Base-by-base conservation (phyloP, 176 grass and related monocot genomes). In the Areca catechu region DNA sequence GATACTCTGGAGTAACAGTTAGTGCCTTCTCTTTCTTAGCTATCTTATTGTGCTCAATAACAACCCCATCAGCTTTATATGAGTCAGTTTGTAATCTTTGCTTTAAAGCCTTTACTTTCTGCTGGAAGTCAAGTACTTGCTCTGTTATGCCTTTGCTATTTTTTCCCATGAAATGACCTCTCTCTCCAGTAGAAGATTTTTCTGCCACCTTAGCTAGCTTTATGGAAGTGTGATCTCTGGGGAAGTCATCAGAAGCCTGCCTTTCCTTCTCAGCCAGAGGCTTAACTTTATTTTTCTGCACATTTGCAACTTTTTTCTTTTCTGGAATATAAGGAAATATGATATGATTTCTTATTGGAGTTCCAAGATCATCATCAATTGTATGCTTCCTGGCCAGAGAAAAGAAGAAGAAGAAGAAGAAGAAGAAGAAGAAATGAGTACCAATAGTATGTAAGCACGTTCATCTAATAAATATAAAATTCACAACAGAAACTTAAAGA, bases 291-390 rank as follows among this genome's bases (percentile, higher is more conserved):
- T 75, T 76, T 67, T 74, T 70, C 16, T 62, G 22, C 56, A 62
- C 14, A 49, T 68, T 27, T 65, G 15, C 49, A 20, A 62, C 4
- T 62, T 24, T 80, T 60, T 69, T 67, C 25, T 30, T 64, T 37
- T 61, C 57, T 27, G 66, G 54, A 62, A 14, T 71, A 61, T 61
- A 29, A 65, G 83, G 92, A 88, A 98, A 98, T 61, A 71, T 73
- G 47, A 85, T 72, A 79, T 89, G 86, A 73, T 81, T 63, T 54
- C 81, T 81, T 65, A 20, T 53, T 14, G 86, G 54, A 30, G 81
- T 85, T 60, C 66, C 29, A 62, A 66, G 34, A 24, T 65, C 73
- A 51, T 75, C 66, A 57, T 85, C 68, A 65, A 89, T 72, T 25
- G 71, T 17, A 76, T 89, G 86, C 3, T 85, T 78, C 60, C 86